Percentiles rank a stretch among this genome's conserved stretches.
Conservation (phyloP, 2,329 filamentous ascomycete genomes). For the Stachybotrys chartarum region DNA sequence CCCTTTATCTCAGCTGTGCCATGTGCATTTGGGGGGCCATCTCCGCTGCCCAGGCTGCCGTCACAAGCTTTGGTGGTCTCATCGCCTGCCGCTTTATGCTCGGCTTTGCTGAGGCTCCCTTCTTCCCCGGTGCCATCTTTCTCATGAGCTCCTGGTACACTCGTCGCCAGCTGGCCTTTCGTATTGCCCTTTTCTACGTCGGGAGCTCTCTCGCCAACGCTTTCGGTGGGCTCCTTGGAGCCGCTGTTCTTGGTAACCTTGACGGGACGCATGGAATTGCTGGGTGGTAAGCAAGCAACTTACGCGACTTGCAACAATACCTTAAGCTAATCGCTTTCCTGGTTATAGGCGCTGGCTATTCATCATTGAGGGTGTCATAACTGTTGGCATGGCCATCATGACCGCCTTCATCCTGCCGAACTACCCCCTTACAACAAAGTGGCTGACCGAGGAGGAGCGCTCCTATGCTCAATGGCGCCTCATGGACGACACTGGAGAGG, state of each 20-base stretch:
- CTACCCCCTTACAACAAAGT: constrained; percentile 3
- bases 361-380: constrained; percentile 52
- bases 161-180: constrained; percentile 12
- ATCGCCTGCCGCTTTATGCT: constrained; percentile 26
- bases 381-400: constrained; percentile 9
- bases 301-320: constrained; percentile 1
- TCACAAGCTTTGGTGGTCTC: constrained; percentile 22
- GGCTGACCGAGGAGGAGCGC: too few relatives aligned
- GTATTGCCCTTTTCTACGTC: constrained; percentile 15
- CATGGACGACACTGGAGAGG: too few relatives aligned
- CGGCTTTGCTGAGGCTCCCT: constrained; percentile 27
- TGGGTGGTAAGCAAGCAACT: constrained; percentile 59
- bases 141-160: constrained; percentile 17
- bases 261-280: constrained; percentile 32
- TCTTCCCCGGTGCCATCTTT: constrained; percentile 8
- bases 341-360: constrained; percentile 7
- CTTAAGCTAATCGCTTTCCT: background rate
- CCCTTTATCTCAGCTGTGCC: constrained; percentile 12
- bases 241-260: constrained; percentile 20
- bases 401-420: constrained; percentile 9
- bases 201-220: constrained; percentile 12
- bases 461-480: too few relatives aligned
- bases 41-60: constrained; percentile 28
- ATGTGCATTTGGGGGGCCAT: constrained; percentile 35
- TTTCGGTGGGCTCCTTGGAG: constrained; percentile 13